Percentiles rank a stretch among this genome's conserved stretches.
These are phyloP conservation scores for Colletotrichum australisinense DNA, from an alignment of 2,329 filamentous ascomycete species.

Conservation along the genomic window DNA sequence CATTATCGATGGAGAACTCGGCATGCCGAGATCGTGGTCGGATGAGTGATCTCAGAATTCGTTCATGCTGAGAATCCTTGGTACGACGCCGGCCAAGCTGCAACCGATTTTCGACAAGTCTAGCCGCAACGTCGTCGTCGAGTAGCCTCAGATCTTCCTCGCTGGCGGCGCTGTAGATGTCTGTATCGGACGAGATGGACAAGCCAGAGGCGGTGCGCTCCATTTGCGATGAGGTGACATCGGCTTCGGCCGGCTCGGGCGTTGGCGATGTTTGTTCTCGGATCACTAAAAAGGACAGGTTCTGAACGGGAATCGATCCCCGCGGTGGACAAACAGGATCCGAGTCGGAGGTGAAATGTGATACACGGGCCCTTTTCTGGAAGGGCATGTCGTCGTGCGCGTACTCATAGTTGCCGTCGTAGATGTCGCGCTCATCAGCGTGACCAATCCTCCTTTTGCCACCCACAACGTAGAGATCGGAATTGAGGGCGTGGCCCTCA, in stretches of 20 bases:
- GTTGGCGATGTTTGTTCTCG: slow-evolving; percentile 46
- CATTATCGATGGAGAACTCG: slow-evolving; percentile 66
- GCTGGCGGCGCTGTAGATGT: slow-evolving; percentile 39
- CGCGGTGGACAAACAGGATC: slow-evolving; percentile 15
- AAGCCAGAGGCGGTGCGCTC: slow-evolving; percentile 62
- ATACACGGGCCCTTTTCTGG: slow-evolving; percentile 25
- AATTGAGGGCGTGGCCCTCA: slow-evolving; percentile 18
- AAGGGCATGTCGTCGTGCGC: slow-evolving; percentile 40
- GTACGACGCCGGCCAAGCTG: slow-evolving; percentile 55
- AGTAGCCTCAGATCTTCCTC: slow-evolving; percentile 50
- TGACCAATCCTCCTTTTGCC: slow-evolving; percentile 54
- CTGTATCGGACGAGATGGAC: slow-evolving; percentile 57
- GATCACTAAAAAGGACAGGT: slow-evolving; percentile 52
- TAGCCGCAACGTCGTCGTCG: slow-evolving; percentile 60
- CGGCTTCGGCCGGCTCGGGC: slow-evolving; percentile 29
- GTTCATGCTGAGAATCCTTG: slow-evolving; percentile 64
- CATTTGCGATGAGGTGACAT: slow-evolving; percentile 45
- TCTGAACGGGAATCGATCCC: slow-evolving; percentile 45
- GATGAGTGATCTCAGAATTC: slow-evolving; percentile 69
- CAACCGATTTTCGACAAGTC: slow-evolving; percentile 61
- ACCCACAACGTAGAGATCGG: slow-evolving; percentile 44
- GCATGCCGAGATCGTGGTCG: slow-evolving; percentile 57
- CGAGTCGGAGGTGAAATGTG: slow-evolving; percentile 2
- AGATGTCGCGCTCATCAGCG: slow-evolving; percentile 46
- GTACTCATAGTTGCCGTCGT: slow-evolving; percentile 41